phyloP scores from a whole-genome alignment of 805 yeast species.

The Lachancea meyersii region DNA sequence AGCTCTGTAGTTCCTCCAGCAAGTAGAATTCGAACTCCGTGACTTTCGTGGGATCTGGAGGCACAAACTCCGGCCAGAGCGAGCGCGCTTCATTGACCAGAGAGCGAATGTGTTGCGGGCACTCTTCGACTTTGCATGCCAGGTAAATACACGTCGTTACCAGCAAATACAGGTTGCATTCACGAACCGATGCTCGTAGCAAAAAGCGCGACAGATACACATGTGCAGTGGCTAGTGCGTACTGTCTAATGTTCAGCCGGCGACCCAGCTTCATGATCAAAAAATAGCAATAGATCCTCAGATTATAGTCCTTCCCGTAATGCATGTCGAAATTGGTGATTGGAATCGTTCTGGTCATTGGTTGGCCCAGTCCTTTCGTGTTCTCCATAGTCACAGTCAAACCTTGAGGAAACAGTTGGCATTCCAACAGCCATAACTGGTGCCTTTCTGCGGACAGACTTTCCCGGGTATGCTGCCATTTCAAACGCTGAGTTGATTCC shows the following conservation, averaged over 20 bases:
- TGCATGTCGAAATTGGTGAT: constrained; percentile 38
- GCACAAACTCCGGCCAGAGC: constrained; percentile 91
- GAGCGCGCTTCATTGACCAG: constrained; percentile 79
- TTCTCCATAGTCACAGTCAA: constrained; percentile 31
- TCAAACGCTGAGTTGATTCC: constrained; percentile 72
- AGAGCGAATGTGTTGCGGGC: constrained; percentile 87
- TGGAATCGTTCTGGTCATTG: constrained; percentile 37
- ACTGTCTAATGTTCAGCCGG: constrained; percentile 68
- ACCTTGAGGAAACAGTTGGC: constrained; percentile 32
- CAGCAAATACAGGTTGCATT: constrained; percentile 72
- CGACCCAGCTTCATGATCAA: constrained; percentile 72
- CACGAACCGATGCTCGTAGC: constrained; percentile 64
- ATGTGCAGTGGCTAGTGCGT: constrained; percentile 85
- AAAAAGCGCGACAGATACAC: constrained; percentile 76
- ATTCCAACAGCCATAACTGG: constrained; percentile 36
- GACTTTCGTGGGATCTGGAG: constrained; percentile 81
- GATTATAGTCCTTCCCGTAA: constrained; percentile 46
- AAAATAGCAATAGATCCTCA: constrained; percentile 75
- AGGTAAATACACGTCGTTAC: constrained; percentile 82
- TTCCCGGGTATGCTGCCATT: constrained; percentile 76
- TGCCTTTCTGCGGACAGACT: constrained; percentile 43
- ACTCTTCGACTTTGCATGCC: constrained; percentile 91
- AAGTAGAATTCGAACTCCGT: constrained; percentile 95
- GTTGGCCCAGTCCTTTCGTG: constrained; percentile 16
- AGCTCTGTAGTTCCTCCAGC: constrained; percentile 78